A percentile compares a stretch with the other conserved stretches of the same genome.
phyloP scores from a whole-genome alignment of 192 early-diverging fungal genomes.

The Gamsiella multidivaricata region DNA sequence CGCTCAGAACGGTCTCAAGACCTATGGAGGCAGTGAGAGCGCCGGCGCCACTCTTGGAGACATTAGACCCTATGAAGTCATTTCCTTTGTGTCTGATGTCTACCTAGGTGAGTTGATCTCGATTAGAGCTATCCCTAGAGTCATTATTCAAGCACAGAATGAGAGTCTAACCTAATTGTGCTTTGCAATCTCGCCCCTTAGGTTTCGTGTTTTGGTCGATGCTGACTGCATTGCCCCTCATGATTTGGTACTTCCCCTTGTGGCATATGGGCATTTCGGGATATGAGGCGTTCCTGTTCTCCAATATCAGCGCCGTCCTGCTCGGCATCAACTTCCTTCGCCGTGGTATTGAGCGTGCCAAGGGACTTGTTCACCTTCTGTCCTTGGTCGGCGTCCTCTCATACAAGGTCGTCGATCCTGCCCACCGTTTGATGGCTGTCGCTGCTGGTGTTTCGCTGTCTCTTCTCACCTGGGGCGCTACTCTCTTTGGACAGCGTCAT shows the following conservation, averaged over 20 bases:
- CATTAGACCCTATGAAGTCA: slow-evolving; percentile 34
- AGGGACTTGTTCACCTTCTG: slow-evolving; percentile 64
- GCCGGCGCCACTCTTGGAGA: neutral
- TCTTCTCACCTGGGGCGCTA: slow-evolving; percentile 66
- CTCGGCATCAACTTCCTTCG: slow-evolving; percentile 69
- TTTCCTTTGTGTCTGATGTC: slow-evolving; percentile 69
- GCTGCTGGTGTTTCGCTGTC: slow-evolving; percentile 68
- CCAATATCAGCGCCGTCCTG: slow-evolving; percentile 66
- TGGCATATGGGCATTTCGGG: slow-evolving; percentile 90
- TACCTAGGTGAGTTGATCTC: slow-evolving; percentile 65
- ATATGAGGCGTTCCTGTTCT: slow-evolving; percentile 77
- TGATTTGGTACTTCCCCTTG: slow-evolving; percentile 86
- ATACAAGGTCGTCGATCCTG: slow-evolving; percentile 69
- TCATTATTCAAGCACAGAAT: neutral
- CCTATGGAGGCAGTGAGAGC: slow-evolving; percentile 39
- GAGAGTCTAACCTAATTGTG: too few relatives aligned
- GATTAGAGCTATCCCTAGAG: neutral
- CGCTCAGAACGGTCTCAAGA: slow-evolving; percentile 38
- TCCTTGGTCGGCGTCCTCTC: slow-evolving; percentile 73
- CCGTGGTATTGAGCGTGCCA: slow-evolving; percentile 61
- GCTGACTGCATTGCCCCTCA: slow-evolving; percentile 74
- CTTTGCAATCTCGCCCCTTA: slow-evolving; percentile 16
- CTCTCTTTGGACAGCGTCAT: slow-evolving; percentile 65
- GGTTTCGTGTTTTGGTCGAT: slow-evolving; percentile 88
- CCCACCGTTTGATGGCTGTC: slow-evolving; percentile 65